Conservation (phyloP, 352 stramenopile genomes). For the Saprolegnia parasitica region DNA sequence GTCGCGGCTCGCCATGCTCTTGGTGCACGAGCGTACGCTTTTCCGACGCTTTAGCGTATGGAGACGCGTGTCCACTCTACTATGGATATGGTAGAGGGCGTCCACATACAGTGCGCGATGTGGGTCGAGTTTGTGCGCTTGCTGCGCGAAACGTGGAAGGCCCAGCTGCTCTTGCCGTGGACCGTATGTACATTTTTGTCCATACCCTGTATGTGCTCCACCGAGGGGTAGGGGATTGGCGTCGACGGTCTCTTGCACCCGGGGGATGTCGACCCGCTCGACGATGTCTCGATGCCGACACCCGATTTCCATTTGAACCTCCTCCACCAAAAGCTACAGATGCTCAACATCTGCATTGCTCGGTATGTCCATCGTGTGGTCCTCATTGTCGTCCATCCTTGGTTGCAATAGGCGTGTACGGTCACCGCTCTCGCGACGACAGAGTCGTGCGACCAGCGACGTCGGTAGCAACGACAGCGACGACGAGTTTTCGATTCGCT, state of each 20-base stretch:
- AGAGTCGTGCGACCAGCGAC: conserved; percentile 26
- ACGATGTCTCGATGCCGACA: conserved; percentile 42
- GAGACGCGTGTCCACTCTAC: conserved; percentile 1
- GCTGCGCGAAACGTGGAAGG: conserved; percentile 61
- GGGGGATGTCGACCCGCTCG: conserved; percentile 40
- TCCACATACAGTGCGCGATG: conserved; percentile 69
- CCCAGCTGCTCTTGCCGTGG: conserved; percentile 60
- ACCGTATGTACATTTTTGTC: conserved; percentile 43
- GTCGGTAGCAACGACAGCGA: conserved; percentile 47
- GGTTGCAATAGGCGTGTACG: conserved; percentile 32
- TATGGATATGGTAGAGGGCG: conserved; percentile 41
- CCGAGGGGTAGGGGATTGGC: background rate
- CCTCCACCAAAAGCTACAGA: conserved; percentile 73
- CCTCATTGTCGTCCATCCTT: conserved; percentile 19
- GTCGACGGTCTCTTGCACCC: conserved; percentile 35
- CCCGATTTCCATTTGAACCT: conserved; percentile 73
- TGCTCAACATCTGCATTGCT: conserved; percentile 76
- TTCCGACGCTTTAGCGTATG: conserved; percentile 10
- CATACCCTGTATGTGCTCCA: background rate
- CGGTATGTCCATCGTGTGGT: conserved; percentile 33
- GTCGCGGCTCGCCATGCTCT: conserved; percentile 58
- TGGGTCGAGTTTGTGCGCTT: conserved; percentile 83
- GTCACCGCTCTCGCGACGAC: conserved; percentile 1
- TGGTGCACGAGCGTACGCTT: conserved; percentile 58
- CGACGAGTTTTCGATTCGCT: conserved; percentile 81